Conservation (phyloP, 108 stramenopile genomes). For the Skeletonema marinoi region DNA sequence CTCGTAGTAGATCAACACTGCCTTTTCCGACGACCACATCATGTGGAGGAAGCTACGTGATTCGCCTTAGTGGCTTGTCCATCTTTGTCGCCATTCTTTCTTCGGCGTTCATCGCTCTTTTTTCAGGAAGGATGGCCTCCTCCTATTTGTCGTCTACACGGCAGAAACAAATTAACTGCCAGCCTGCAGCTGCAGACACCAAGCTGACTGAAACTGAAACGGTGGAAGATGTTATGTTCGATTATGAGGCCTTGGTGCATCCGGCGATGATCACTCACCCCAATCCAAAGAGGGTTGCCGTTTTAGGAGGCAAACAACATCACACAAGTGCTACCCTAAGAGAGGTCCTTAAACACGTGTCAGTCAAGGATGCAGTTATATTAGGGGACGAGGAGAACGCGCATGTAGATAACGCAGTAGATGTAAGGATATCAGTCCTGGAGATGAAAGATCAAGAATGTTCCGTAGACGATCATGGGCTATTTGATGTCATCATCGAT, state of each 20-base stretch:
- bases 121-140: not conserved
- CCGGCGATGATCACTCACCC: conserved; percentile 90
- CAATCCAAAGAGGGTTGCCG: conserved; percentile 86
- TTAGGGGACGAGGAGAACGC: not conserved
- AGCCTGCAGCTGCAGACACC: too few relatives aligned
- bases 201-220: too few relatives aligned
- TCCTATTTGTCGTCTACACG: not conserved
- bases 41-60: not conserved
- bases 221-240: not conserved
- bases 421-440: not conserved
- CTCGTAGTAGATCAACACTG: too few relatives aligned
- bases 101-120: not conserved
- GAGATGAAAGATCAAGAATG: not conserved
- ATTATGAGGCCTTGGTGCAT: conserved; percentile 94
- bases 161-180: not conserved
- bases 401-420: not conserved
- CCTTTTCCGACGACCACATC: not conserved
- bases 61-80: not conserved
- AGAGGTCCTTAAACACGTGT: not conserved
- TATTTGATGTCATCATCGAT: conserved; percentile 1
- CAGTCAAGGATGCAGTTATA: not conserved
- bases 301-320: conserved; percentile 67
- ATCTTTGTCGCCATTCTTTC: not conserved
- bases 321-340: not conserved
- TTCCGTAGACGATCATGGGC: not conserved